Evolutionary conservation across 225 moss, liverwort and hornwort species (phyloP), one percentile per base, ranked within the genome.

Genomic region (Bryoerythrophyllum caledonicum): DNA sequence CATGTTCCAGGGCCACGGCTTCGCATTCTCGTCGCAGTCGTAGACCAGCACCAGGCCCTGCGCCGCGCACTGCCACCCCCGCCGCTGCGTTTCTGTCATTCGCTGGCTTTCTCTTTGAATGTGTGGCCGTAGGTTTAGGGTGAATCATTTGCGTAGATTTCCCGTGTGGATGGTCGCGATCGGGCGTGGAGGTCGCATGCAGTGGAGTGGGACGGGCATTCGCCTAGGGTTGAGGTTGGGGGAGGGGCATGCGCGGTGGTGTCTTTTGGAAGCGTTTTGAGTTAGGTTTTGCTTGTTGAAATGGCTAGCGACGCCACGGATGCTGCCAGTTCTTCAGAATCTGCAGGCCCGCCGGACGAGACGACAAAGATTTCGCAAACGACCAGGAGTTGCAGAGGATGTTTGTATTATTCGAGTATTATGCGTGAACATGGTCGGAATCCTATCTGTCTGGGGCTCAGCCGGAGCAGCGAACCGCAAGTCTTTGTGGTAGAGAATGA

Each of bases 401-500:
- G 90, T 79, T 73, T 90, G 25, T 81, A 82, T 21, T 90, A 90
- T 68, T 87, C 90, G 3, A 90, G 87, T 62, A 64, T 83, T 41
- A 65, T 90, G 87, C 84, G 87, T 34, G 90, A 90, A 61, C 82
- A 83, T 23, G 87, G 82, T 43, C 85, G 85, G 53, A 87, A 90
- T 67, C 90, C 90, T 16, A 85, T 90, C 35, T 90, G 90, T 60
- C 27, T 90, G 70, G 90, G 90, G 53, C 81, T 90, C 48, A 90
- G 87, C 59, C 83, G 90, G 62, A 83, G 81, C 71, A 79, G 80
- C 32, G 90, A 90, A 74, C 78, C 82, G 21, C 82, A 87, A 76
- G 79, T 80, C 53, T 83, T 79, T 64, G 70, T 77, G 67, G 81
- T 83, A 9, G 81, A 81, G 68, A 78, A 76, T 27, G 89, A 87